Evolutionary conservation across 192 early-diverging fungal genomes (phyloP).

Genomic region (Rhizophagus prolifer): DNA sequence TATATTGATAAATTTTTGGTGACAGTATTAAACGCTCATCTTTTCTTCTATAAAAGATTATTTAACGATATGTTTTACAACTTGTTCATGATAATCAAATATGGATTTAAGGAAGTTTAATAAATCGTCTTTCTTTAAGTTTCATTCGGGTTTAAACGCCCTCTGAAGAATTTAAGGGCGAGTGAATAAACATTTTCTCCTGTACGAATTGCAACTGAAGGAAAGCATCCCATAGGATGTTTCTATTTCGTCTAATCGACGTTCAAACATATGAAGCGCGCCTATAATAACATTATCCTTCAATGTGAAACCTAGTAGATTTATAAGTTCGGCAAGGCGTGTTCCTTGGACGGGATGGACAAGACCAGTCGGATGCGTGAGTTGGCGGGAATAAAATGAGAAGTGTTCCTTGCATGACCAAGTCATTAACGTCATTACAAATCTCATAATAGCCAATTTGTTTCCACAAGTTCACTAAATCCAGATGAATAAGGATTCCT

Average conservation of each 20-base stretch:
- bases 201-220: not conserved
- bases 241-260: not conserved
- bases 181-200: no score
- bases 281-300: not conserved
- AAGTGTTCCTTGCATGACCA: constrained; percentile 16
- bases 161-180: no score
- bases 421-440: constrained; percentile 9
- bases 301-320: not conserved
- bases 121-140: no score
- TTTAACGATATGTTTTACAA: no score
- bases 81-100: no score
- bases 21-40: no score
- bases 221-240: not conserved
- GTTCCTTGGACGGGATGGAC: not conserved
- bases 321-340: not conserved
- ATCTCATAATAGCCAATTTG: not conserved
- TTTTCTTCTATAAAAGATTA: no score
- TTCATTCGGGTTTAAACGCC: no score
- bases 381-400: constrained; percentile 16
- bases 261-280: constrained; percentile 7
- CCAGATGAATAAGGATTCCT: not conserved
- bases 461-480: constrained; percentile 9
- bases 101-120: no score
- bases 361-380: not conserved
- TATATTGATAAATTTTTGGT: no score